Evolutionary conservation across 2,329 filamentous ascomycete genomes (phyloP).

Genomic region (Pseudogymnoascus sp.): DNA sequence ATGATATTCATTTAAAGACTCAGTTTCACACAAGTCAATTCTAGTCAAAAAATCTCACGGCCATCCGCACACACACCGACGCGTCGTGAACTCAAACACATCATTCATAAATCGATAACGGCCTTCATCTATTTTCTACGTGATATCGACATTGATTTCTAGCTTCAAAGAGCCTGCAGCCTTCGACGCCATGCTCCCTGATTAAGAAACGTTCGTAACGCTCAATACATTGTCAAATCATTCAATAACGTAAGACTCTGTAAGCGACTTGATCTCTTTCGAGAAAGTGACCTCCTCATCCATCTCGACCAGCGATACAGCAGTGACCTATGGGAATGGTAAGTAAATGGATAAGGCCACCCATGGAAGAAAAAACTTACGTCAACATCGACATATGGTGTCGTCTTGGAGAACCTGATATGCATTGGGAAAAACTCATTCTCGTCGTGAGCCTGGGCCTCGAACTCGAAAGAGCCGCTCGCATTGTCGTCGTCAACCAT

Average conservation of each 20-base stretch:
- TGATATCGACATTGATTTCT: conserved; percentile 10
- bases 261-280: conserved; percentile 69
- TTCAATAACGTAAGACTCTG: conserved; percentile 70
- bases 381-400: conserved; percentile 85
- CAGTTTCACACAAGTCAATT: background rate
- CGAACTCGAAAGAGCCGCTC: conserved; percentile 89
- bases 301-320: conserved; percentile 64
- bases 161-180: conserved; percentile 8
- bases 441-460: conserved; percentile 78
- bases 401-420: conserved; percentile 76
- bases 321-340: conserved; percentile 46
- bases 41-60: background rate
- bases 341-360: conserved; percentile 12
- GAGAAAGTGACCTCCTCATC: conserved; percentile 74
- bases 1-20: background rate
- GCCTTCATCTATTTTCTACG: conserved; percentile 7
- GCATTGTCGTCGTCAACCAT: conserved; percentile 73
- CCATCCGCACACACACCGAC: background rate
- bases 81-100: background rate
- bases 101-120: conserved; percentile 8
- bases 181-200: conserved; percentile 10
- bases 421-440: conserved; percentile 98
- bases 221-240: conserved; percentile 33
- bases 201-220: conserved; percentile 5
- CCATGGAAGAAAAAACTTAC: too few relatives aligned